Evolutionary conservation across 2,329 filamentous ascomycete genomes (phyloP), one percentile per base, ranked within the genome.

Genomic region (Diaporthe vexans): DNA sequence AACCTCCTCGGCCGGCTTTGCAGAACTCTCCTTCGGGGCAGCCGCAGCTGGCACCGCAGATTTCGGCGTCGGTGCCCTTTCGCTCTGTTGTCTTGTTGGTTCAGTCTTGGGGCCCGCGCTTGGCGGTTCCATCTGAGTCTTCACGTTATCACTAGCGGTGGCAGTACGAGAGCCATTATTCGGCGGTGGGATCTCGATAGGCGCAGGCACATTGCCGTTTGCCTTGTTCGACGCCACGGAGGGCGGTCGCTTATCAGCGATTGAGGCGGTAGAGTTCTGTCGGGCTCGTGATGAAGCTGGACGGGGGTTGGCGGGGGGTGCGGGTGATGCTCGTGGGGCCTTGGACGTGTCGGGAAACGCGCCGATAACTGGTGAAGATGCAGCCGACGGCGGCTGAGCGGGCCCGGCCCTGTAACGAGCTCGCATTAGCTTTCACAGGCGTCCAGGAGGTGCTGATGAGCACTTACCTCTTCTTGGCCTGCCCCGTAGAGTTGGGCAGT

Each of bases 391-490:
- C 1, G 94, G 94, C 35, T 86, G 85, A 76, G 54, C 75, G 40
- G 73, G 71, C 37, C 70, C 75, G 46, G 71, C 58, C 71, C 73
- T 76, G 65, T n/a, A n/a, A 9, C 19, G 48, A 17, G 26, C 19
- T 37, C 86, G 78, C 82, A 83, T 76, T 51, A 75, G 75, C 9
- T 76, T 74, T 51, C 78, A 81, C 79, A 81, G n/a, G 26, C 10
- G 17, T 26, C 24, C 72, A 73, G 35, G 10, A 46, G 35, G 51
- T 17, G 67, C 43, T 43, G 33, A 51, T 51, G 9, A 43, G 46
- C 29, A 85, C 88, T 79, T 88, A 94, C 93, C 91, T 96, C 85
- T 95, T 97, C 85, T 96, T 95, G 40, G 91, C 82, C 77, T 91
- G 91, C n/a, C 91, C 88, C 77, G 94, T 94, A 5, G 90, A 89